These are phyloP conservation scores for Chaetomium tenue DNA, from an alignment of 495 filamentous ascomycete species.

Conservation along the genomic window DNA sequence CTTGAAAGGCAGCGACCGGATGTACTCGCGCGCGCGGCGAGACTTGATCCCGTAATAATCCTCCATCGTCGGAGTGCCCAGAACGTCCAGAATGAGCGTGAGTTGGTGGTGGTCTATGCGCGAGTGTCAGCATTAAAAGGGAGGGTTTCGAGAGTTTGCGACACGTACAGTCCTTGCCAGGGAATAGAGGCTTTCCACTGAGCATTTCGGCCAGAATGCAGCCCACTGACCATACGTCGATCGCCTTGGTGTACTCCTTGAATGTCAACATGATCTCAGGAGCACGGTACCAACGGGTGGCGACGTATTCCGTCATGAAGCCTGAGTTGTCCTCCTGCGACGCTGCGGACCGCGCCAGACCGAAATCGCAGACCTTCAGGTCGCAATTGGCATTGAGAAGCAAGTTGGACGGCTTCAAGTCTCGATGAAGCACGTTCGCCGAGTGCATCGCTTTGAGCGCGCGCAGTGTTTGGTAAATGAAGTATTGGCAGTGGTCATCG, in stretches of 20 bases:
- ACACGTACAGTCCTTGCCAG: conserved; percentile 93
- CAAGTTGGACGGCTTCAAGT: conserved; percentile 95
- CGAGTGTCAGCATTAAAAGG: conserved; percentile 19
- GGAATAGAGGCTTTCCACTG: conserved; percentile 97
- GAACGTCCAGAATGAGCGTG: conserved; percentile 94
- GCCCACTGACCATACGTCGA: conserved; percentile 99
- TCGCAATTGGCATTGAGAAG: conserved; percentile 99
- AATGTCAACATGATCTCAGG: conserved; percentile 99
- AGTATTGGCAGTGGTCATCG: conserved; percentile 99
- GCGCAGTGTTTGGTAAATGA: conserved; percentile 99
- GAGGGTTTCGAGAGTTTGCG: background rate
- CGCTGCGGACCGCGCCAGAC: conserved; percentile 86
- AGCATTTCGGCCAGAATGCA: conserved; percentile 99
- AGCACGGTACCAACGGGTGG: conserved; percentile 97
- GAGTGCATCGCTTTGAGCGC: conserved; percentile 99
- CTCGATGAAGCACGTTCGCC: conserved; percentile 95
- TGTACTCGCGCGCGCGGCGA: conserved; percentile 95
- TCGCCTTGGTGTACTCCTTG: conserved; percentile 99
- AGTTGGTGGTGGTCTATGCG: conserved; percentile 93
- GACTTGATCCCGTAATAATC: conserved; percentile 99
- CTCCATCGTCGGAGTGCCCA: conserved; percentile 99
- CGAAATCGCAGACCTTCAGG: conserved; percentile 98
- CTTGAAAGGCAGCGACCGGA: conserved; percentile 99
- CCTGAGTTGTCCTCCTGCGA: conserved; percentile 98
- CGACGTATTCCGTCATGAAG: conserved; percentile 99